Evolutionary conservation across 148 eudicot genomes (phyloP).

Genomic region (Camellia sinensis): DNA sequence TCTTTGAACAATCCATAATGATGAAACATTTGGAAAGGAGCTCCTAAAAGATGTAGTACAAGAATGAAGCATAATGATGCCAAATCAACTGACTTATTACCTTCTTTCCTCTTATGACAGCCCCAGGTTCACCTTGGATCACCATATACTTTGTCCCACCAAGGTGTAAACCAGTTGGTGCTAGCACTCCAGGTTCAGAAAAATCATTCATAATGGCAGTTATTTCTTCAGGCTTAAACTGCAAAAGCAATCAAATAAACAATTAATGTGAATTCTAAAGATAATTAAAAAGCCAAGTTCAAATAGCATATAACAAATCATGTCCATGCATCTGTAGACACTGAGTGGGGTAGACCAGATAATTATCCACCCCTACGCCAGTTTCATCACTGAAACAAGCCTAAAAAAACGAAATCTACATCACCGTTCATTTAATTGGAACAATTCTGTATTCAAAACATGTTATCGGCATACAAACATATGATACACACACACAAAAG

Average conservation of each 20-base stretch:
- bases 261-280: neutral
- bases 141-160: conserved; percentile 71
- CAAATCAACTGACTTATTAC: conserved; percentile 15
- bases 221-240: conserved; percentile 45
- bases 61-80: neutral
- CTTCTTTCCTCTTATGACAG: conserved; percentile 69
- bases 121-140: conserved; percentile 59
- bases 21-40: neutral
- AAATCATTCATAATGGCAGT: conserved; percentile 42
- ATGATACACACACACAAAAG: neutral
- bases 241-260: conserved; percentile 12
- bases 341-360: neutral
- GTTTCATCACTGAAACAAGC: too few relatives aligned
- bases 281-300: neutral
- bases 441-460: neutral
- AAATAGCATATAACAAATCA: neutral
- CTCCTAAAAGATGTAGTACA: neutral
- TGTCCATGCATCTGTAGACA: neutral
- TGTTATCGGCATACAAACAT: neutral
- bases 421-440: neutral
- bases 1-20: neutral
- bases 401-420: too few relatives aligned
- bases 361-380: neutral
- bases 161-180: conserved; percentile 61
- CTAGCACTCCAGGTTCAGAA: conserved; percentile 56